A percentile compares a stretch with the other conserved stretches of the same genome.
These are phyloP conservation scores for Evernia prunastri DNA, from an alignment of 495 filamentous ascomycete species.

Conservation along the genomic window DNA sequence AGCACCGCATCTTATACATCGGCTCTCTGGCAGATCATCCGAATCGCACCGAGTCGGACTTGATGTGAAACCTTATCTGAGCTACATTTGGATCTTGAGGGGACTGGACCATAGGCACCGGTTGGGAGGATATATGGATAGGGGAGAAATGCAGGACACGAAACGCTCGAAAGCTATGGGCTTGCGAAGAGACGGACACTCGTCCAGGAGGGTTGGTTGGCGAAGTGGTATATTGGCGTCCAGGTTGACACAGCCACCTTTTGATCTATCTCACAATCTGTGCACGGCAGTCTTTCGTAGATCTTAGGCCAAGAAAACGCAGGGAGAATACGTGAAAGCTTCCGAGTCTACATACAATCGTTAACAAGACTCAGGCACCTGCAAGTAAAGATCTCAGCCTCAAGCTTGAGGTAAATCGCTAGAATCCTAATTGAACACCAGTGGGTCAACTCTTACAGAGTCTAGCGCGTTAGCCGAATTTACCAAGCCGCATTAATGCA, in stretches of 20 bases:
- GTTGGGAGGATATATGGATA: not conserved
- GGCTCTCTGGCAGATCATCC: not conserved
- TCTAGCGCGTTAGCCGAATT: not conserved
- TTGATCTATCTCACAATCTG: not conserved
- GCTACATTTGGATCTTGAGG: not conserved
- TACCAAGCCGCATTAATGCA: not conserved
- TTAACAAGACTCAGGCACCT: too few species aligned
- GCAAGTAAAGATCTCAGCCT: not conserved
- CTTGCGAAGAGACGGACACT: not conserved
- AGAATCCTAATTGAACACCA: not conserved
- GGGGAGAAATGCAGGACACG: not conserved
- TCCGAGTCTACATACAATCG: not conserved
- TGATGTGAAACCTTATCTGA: not conserved
- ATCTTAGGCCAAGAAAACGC: not conserved
- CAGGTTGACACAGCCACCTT: too few species aligned
- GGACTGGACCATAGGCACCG: not conserved
- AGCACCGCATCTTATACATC: conserved; percentile 10
- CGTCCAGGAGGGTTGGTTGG: too few species aligned
- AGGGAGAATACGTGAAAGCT: not conserved
- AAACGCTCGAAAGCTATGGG: not conserved
- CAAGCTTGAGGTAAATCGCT: not conserved
- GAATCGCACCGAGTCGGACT: not conserved
- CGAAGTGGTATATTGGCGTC: too few species aligned
- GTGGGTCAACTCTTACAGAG: too few species aligned
- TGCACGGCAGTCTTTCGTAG: not conserved